Conservation (phyloP, 495 filamentous ascomycete genomes). For the Neurospora pannonica region DNA sequence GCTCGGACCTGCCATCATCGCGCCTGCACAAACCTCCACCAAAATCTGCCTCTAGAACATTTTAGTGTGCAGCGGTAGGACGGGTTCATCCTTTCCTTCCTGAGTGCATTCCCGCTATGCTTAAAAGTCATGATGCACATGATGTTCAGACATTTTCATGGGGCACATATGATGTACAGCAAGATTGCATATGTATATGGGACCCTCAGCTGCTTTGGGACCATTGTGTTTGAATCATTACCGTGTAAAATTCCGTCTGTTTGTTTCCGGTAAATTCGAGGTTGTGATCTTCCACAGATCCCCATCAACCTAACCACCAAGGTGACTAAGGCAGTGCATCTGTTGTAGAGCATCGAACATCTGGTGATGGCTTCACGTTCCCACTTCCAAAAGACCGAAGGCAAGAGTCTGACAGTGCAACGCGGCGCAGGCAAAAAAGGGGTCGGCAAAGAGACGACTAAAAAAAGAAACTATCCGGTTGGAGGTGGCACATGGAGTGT, state of each 20-base stretch:
- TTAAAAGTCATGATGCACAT: not conserved
- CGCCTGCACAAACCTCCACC: not conserved
- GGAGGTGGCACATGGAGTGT: not conserved
- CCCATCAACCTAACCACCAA: not conserved
- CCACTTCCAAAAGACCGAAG: not conserved
- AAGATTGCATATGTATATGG: not conserved
- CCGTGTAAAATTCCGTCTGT: not conserved
- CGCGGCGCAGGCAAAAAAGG: constrained; percentile 3
- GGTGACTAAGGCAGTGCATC: not conserved
- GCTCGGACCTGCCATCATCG: not conserved
- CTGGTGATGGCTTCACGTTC: not conserved
- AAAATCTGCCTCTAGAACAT: not conserved
- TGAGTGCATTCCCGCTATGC: not conserved
- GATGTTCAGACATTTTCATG: not conserved
- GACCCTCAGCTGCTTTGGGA: not conserved
- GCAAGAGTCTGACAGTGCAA: not conserved
- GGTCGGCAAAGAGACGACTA: constrained; percentile 2
- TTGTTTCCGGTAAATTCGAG: not conserved
- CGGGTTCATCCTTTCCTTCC: not conserved
- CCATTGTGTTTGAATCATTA: not conserved
- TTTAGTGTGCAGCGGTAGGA: not conserved
- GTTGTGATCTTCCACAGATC: not conserved
- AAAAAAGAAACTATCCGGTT: constrained; percentile 9
- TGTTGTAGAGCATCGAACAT: not conserved
- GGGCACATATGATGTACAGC: not conserved